A percentile compares a stretch with the other conserved stretches of the same genome.
These are phyloP conservation scores for Stemphylium lycopersici DNA, from an alignment of 2,329 filamentous ascomycete species.

Conservation along the genomic window DNA sequence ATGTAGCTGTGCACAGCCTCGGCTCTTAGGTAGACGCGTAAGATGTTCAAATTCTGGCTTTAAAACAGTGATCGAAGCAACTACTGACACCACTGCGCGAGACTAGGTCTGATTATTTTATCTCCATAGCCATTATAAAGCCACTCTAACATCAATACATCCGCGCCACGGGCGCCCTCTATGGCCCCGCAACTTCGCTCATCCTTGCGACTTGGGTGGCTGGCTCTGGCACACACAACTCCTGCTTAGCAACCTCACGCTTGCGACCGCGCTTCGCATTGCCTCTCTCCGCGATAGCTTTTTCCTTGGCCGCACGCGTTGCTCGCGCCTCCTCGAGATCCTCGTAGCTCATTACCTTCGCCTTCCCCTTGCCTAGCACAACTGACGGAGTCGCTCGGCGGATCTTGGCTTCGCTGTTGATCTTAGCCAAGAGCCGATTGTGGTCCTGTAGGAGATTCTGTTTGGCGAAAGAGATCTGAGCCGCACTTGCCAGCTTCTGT, in stretches of 20 bases:
- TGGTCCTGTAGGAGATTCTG: no score
- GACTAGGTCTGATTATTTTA: not conserved
- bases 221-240: not conserved
- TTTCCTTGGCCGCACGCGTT: not conserved
- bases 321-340: not conserved
- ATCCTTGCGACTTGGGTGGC: no score
- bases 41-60: not conserved
- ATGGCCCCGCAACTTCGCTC: no score
- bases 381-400: not conserved
- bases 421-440: not conserved
- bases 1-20: conserved; percentile 1
- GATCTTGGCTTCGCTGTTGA: not conserved
- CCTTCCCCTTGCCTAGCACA: not conserved
- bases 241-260: no score
- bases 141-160: not conserved
- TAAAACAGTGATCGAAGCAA: not conserved
- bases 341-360: not conserved
- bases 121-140: not conserved
- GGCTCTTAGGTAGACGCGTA: not conserved
- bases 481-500: no score
- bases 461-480: no score
- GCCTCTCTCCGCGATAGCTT: not conserved
- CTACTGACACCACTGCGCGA: not conserved
- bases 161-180: no score
- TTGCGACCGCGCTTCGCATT: not conserved